Conservation (phyloP, 331 rosid genomes). For the Erythrophleum ivorense region DNA sequence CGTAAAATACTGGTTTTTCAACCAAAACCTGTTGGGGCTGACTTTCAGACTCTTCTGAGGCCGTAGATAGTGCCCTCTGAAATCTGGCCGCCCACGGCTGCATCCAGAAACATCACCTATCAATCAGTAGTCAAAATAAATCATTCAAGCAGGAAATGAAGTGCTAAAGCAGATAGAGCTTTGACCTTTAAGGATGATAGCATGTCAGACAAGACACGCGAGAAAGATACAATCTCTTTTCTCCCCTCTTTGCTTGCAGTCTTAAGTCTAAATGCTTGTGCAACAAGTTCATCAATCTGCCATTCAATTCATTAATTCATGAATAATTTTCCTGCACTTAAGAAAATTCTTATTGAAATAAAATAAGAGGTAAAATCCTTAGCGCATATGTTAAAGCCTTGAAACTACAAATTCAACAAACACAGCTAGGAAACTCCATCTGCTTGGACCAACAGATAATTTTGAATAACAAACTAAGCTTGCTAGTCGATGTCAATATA, state of each 20-base stretch:
- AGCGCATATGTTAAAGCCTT: background rate
- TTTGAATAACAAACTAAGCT: background rate
- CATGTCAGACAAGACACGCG: conserved; percentile 60
- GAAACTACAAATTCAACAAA: background rate
- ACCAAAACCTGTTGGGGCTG: conserved; percentile 29
- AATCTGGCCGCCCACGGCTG: conserved; percentile 89
- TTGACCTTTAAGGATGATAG: conserved; percentile 74
- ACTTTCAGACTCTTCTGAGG: conserved; percentile 39
- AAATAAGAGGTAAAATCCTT: background rate
- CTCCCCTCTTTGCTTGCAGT: conserved; percentile 50
- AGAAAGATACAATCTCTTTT: conserved; percentile 64
- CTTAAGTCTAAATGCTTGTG: conserved; percentile 58
- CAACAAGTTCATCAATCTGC: conserved; percentile 86
- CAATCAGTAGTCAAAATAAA: conserved; percentile 19
- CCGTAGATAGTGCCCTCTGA: conserved; percentile 52
- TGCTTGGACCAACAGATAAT: background rate
- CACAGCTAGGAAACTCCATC: conserved; percentile 1
- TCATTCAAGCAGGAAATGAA: background rate
- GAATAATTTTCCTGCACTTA: background rate
- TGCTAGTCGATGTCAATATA: too few species aligned
- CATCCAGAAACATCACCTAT: conserved; percentile 29
- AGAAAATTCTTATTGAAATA: background rate
- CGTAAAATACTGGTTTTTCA: conserved; percentile 34
- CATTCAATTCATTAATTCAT: conserved; percentile 37
- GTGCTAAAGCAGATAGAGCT: background rate